phyloP scores from a whole-genome alignment of 768 basidiomycete species.

The Hirschioporus abietinus region DNA sequence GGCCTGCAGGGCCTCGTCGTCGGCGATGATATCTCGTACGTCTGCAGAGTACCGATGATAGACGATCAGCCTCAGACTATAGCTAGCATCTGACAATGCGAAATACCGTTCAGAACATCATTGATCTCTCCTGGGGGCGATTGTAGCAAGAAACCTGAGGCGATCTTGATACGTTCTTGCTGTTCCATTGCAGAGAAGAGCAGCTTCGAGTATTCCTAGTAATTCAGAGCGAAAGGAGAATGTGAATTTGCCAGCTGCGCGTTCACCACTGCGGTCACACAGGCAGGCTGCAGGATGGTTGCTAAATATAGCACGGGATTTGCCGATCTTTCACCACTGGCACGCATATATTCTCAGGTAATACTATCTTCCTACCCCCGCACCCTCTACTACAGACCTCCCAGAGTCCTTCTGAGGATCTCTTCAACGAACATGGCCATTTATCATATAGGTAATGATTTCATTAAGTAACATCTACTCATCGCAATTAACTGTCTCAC shows the following conservation, averaged over 20 bases:
- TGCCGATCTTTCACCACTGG: no score
- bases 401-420: neutral
- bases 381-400: no score
- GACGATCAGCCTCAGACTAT: constrained; percentile 8
- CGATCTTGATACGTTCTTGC: constrained; percentile 62
- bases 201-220: neutral
- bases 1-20: constrained; percentile 78
- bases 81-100: neutral
- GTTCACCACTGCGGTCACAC: no score
- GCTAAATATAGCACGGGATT: no score
- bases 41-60: constrained; percentile 42
- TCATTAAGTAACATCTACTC: neutral
- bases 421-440: neutral
- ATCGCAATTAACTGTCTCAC: neutral
- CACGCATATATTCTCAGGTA: no score
- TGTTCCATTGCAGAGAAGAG: constrained; percentile 41
- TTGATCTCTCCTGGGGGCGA: constrained; percentile 96
- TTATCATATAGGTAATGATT: neutral
- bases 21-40: constrained; percentile 82
- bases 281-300: no score
- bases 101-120: constrained; percentile 83
- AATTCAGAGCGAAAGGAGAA: neutral
- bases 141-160: constrained; percentile 77
- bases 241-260: no score
- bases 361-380: no score